Evolutionary conservation across 108 stramenopile genomes (phyloP).

Genomic region (Cylindrotheca closterium): DNA sequence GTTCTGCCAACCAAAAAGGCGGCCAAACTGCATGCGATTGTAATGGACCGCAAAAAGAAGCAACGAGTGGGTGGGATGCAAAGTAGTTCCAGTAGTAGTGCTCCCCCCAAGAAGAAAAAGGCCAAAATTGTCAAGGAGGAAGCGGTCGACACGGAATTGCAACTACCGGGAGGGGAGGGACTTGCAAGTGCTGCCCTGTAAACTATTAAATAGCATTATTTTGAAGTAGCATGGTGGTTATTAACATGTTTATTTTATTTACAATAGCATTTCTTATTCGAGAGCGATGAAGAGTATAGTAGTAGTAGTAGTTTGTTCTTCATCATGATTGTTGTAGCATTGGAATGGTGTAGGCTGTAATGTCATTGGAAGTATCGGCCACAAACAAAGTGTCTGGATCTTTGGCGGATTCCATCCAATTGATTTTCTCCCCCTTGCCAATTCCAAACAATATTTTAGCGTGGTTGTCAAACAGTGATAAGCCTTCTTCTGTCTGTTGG

Average conservation of each 20-base stretch:
- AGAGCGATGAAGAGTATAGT: background rate
- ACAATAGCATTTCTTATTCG: background rate
- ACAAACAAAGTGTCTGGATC: conserved; percentile 58
- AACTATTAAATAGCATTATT: conserved; percentile 1
- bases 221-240: background rate
- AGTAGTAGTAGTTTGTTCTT: too few relatives aligned
- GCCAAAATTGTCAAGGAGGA: conserved; percentile 57
- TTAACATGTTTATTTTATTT: conserved; percentile 2
- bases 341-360: conserved; percentile 64
- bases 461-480: conserved; percentile 4
- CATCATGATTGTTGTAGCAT: conserved; percentile 13
- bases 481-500: conserved; percentile 4
- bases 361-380: conserved; percentile 73
- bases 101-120: conserved; percentile 54
- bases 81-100: conserved; percentile 4
- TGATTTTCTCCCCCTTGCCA: conserved; percentile 55
- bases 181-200: conserved; percentile 62
- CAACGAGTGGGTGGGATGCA: conserved; percentile 25
- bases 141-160: conserved; percentile 63
- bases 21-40: conserved; percentile 42
- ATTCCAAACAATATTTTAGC: conserved; percentile 43
- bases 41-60: conserved; percentile 60
- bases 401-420: conserved; percentile 47
- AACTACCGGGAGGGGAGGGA: conserved; percentile 60
- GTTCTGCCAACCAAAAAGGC: conserved; percentile 72